A percentile compares a stretch with the other conserved stretches of the same genome.
These are phyloP conservation scores for Rossbeevera mucosa DNA, from an alignment of 768 basidiomycete species.

Conservation along the genomic window DNA sequence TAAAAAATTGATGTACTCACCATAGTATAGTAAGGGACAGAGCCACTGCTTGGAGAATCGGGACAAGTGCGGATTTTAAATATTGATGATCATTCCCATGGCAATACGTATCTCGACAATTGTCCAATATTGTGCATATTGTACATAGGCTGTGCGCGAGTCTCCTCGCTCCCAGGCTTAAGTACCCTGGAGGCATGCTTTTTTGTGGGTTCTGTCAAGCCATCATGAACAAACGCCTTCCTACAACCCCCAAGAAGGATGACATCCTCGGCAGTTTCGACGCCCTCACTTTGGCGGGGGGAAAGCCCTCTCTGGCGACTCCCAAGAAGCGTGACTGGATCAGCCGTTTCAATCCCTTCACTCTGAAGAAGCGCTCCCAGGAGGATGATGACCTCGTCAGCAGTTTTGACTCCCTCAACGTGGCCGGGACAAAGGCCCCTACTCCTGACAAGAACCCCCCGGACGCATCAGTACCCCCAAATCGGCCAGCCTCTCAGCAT, in stretches of 20 bases:
- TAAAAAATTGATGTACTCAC: background rate
- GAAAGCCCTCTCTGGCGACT: background rate
- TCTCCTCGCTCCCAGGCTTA: conserved; percentile 5
- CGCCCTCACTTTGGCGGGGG: conserved; percentile 21
- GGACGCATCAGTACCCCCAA: background rate
- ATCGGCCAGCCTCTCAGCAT: background rate
- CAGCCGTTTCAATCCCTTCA: conserved; percentile 30
- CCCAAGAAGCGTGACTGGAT: conserved; percentile 23
- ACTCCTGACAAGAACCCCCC: conserved; percentile 14
- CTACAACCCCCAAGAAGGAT: conserved; percentile 8
- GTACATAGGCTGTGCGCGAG: conserved; percentile 3
- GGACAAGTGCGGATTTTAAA: background rate
- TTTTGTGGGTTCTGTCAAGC: conserved; percentile 1
- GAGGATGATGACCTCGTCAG: conserved; percentile 15
- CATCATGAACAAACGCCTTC: conserved; percentile 22
- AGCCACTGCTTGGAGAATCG: too few species aligned
- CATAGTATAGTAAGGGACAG: background rate
- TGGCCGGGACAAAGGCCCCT: conserved; percentile 20
- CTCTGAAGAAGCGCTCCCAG: conserved; percentile 10
- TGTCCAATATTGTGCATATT: conserved; percentile 17
- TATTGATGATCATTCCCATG: conserved; percentile 1
- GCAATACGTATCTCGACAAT: conserved; percentile 19
- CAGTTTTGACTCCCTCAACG: conserved; percentile 31
- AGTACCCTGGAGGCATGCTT: conserved; percentile 8
- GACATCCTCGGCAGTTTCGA: conserved; percentile 31